These are phyloP conservation scores for Amaranthus palmeri DNA, from an alignment of 148 eudicot genomes.

Conservation along the genomic window DNA sequence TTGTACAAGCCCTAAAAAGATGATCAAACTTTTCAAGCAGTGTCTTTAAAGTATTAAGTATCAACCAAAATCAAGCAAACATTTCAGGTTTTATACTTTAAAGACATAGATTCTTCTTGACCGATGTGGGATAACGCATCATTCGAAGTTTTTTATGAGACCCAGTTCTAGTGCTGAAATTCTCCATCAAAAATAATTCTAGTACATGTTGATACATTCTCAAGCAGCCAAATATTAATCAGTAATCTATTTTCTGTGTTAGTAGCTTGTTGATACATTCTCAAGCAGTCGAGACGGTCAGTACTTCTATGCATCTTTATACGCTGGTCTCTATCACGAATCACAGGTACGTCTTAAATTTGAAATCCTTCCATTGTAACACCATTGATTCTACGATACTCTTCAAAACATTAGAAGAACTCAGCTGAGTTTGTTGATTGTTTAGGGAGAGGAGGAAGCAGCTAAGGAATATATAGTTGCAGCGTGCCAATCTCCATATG, in stretches of 20 bases:
- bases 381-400: background rate
- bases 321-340: slow-evolving; percentile 91
- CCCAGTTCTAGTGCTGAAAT: too few relatives aligned
- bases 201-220: too few relatives aligned
- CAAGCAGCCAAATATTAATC: too few relatives aligned
- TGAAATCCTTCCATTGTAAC: slow-evolving; percentile 1
- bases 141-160: too few relatives aligned
- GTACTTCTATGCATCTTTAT: slow-evolving; percentile 80
- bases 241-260: background rate
- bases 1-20: too few relatives aligned
- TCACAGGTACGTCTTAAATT: slow-evolving; percentile 43
- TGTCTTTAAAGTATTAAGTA: too few relatives aligned
- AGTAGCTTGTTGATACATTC: slow-evolving; percentile 66
- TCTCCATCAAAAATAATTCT: too few relatives aligned
- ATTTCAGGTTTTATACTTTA: too few relatives aligned
- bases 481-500: slow-evolving; percentile 67
- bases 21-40: too few relatives aligned
- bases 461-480: slow-evolving; percentile 62
- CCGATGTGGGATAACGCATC: too few relatives aligned
- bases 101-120: too few relatives aligned
- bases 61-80: too few relatives aligned
- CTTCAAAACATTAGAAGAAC: background rate
- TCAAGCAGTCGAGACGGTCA: slow-evolving; percentile 49
- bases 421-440: background rate
- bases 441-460: slow-evolving; percentile 50